Evolutionary conservation across 1,139 yeast genomes (phyloP), one percentile per base, ranked within the genome.

Genomic region (Debaryomyces robertsiae): DNA sequence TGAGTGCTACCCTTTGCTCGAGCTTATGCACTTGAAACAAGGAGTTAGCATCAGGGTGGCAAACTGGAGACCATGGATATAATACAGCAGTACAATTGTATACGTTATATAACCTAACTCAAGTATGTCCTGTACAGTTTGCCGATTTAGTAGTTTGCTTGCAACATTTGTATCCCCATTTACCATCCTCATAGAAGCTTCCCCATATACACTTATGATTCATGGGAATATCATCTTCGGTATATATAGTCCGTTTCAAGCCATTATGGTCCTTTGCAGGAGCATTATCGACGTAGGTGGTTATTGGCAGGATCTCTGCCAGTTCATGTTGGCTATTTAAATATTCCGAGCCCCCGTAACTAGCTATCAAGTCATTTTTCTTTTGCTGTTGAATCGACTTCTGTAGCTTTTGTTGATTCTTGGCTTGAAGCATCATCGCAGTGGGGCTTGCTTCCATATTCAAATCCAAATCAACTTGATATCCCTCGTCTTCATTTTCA

Each of bases 401-500:
- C 14, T 60, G 55, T 35, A 65, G 61, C 41, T 68, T 54, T 39
- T 72, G 63, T 33, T 66, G 56, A 49, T 76, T 57, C 42, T 71
- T 70, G 43, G 69, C 61, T 39, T 67, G 69, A 31, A 79, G 44
- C 67, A 72, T 64, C 53, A 78, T 71, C 32, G 75, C 74, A 0
- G 88, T 81, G 4, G 88, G 88, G 40, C 79, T 77, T 2, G 82
- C 82, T 46, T 79, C 84, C 29, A 78, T 54, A 46, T 74, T 71
- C 19, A 67, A 55, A 15, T 65, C 60, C 40, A 69, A 59, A 48
- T 78, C 75, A 4, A 68, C 61, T 31, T 68, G 65, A 3, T 66
- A 57, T 3, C 57, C 56, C 9, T 53, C 47, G 9, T 44, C 44
- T 3, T 51, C 55, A 4, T 46, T 54, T 27, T 46, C 57, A 1